A percentile compares a stretch with the other conserved stretches of the same genome.
Evolutionary conservation across 306 rosid species (phyloP).

Genomic region (Pterocarpus santalinus): DNA sequence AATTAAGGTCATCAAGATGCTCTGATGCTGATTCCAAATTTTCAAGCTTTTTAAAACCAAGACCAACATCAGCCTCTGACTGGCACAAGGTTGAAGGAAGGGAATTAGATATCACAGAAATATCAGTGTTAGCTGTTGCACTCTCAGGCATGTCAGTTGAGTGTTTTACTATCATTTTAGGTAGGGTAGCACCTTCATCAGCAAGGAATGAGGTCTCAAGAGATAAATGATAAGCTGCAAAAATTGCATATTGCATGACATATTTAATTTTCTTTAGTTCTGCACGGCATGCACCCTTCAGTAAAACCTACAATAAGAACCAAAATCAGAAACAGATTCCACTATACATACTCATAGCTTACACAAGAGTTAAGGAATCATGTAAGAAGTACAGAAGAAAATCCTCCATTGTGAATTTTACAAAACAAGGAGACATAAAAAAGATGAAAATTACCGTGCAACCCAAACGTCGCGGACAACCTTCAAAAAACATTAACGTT

Average conservation of each 20-base stretch:
- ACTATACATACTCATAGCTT: constrained; percentile 25
- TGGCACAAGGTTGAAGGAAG: constrained; percentile 50
- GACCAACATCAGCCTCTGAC: constrained; percentile 54
- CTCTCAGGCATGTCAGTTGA: constrained; percentile 56
- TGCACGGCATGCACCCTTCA: constrained; percentile 78
- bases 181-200: constrained; percentile 98
- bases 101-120: constrained; percentile 50
- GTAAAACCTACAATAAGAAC: constrained; percentile 74
- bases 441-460: constrained; percentile 79
- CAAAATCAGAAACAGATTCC: constrained; percentile 49
- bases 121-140: constrained; percentile 53
- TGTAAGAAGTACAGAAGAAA: constrained; percentile 26
- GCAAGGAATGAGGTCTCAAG: constrained; percentile 98
- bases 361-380: constrained; percentile 5
- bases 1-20: constrained; percentile 51
- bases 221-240: constrained; percentile 98
- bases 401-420: not conserved
- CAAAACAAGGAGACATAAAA: not conserved
- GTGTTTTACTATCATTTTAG: constrained; percentile 66
- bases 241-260: constrained; percentile 88
- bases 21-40: constrained; percentile 52
- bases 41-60: constrained; percentile 53
- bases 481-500: constrained; percentile 97
- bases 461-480: constrained; percentile 94
- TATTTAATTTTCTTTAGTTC: constrained; percentile 94